Conservation (phyloP, 2,329 filamentous ascomycete species). For the Annulohypoxylon truncatum region DNA sequence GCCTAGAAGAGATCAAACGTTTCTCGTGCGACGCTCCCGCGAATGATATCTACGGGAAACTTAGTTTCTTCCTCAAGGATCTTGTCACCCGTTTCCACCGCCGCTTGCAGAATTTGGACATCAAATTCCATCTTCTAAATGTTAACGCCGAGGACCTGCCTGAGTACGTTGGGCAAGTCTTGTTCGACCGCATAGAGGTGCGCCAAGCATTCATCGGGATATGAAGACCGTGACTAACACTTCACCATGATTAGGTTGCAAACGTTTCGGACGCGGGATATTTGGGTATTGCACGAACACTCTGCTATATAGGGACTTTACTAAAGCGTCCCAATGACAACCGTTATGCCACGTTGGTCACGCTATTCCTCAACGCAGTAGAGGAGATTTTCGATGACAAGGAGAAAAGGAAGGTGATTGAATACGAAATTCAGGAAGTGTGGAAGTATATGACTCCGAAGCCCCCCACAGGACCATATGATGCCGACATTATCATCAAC, state of each 20-base stretch:
- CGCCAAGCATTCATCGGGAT: neutral
- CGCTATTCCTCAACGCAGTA: constrained; percentile 55
- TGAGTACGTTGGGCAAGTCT: constrained; percentile 13
- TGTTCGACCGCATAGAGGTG: constrained; percentile 56
- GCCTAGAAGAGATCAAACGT: constrained; percentile 43
- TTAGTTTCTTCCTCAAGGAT: constrained; percentile 51
- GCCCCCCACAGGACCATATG: constrained; percentile 6
- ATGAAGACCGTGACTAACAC: neutral
- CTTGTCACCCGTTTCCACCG: constrained; percentile 49
- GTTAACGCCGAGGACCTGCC: constrained; percentile 46
- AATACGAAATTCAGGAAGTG: constrained; percentile 10
- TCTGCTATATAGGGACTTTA: constrained; percentile 49
- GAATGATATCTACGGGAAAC: constrained; percentile 54
- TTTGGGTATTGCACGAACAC: constrained; percentile 45
- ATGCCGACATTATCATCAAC: constrained; percentile 6
- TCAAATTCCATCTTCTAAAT: constrained; percentile 48
- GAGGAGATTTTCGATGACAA: constrained; percentile 22
- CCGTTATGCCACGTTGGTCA: constrained; percentile 54
- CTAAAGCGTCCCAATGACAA: constrained; percentile 51
- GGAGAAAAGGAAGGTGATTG: constrained; percentile 5
- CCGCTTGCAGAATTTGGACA: constrained; percentile 36
- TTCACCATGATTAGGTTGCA: constrained; percentile 47
- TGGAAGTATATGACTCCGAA: constrained; percentile 27
- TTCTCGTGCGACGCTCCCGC: constrained; percentile 38
- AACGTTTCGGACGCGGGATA: constrained; percentile 55